A percentile compares a stretch with the other conserved stretches of the same genome.
Conservation (phyloP, 2,329 filamentous ascomycete genomes). For the Ophioceras dolichostomum region DNA sequence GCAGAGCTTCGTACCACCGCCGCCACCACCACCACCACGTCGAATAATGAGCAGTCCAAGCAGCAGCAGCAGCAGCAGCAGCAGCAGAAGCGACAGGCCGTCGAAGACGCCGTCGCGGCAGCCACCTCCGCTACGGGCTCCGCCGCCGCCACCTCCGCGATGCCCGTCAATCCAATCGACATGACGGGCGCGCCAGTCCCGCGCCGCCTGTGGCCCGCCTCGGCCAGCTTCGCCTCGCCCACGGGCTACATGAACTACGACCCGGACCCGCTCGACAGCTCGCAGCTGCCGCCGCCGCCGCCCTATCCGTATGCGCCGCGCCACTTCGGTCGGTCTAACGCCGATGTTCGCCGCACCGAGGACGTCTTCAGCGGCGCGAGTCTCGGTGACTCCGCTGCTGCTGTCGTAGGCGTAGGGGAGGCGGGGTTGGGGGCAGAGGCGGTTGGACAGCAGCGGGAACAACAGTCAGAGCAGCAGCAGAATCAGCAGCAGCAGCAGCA, state of each 20-base stretch:
- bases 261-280: constrained; percentile 17
- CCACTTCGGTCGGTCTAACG: constrained; percentile 29
- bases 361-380: constrained; percentile 31
- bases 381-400: too few relatives aligned
- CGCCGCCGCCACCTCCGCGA: constrained; percentile 6
- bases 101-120: not conserved
- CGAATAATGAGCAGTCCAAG: too few relatives aligned
- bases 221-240: constrained; percentile 49
- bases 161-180: constrained; percentile 45
- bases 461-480: constrained; percentile 8
- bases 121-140: not conserved
- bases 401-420: constrained; percentile 10
- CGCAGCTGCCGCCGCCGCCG: constrained; percentile 15
- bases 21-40: not conserved
- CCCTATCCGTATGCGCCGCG: constrained; percentile 16
- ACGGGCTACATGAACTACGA: constrained; percentile 56
- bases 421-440: too few relatives aligned
- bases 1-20: too few relatives aligned
- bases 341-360: constrained; percentile 32
- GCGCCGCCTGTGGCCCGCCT: constrained; percentile 16
- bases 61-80: too few relatives aligned
- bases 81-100: too few relatives aligned
- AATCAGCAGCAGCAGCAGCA: constrained; percentile 4
- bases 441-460: too few relatives aligned
- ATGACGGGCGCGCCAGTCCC: constrained; percentile 29